These are phyloP conservation scores for Jacaranda mimosifolia DNA, from an alignment of 257 asterid genomes.

Conservation along the genomic window DNA sequence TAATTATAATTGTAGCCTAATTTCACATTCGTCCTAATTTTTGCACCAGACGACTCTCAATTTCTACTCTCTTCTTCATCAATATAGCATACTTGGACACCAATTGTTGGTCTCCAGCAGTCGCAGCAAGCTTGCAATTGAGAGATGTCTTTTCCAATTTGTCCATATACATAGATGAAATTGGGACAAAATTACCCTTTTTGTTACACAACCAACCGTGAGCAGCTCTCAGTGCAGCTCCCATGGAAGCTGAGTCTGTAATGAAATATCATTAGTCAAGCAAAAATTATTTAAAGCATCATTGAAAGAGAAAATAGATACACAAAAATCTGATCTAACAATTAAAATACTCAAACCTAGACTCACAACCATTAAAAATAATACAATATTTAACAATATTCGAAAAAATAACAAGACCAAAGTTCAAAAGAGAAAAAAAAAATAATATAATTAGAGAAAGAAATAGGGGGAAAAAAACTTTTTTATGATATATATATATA, in stretches of 20 bases:
- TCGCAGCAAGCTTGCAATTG: slow-evolving; percentile 64
- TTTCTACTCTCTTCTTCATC: slow-evolving; percentile 80
- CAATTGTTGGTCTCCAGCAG: slow-evolving; percentile 61
- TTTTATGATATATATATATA: too few species aligned
- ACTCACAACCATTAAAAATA: too few species aligned
- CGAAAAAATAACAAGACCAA: too few species aligned
- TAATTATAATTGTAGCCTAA: neutral
- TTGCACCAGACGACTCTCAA: slow-evolving; percentile 74
- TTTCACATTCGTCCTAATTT: slow-evolving; percentile 64
- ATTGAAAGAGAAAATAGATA: neutral
- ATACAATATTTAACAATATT: too few species aligned
- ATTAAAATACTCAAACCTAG: too few species aligned
- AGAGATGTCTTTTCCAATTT: slow-evolving; percentile 76
- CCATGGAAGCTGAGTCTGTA: slow-evolving; percentile 89
- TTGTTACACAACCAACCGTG: slow-evolving; percentile 89
- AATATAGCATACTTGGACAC: slow-evolving; percentile 61
- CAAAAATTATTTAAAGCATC: neutral
- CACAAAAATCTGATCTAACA: neutral
- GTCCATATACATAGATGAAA: slow-evolving; percentile 66
- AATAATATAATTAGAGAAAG: too few species aligned
- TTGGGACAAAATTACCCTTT: slow-evolving; percentile 67
- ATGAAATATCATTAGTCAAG: neutral
- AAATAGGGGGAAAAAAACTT: too few species aligned
- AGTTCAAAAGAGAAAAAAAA: too few species aligned
- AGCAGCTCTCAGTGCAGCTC: slow-evolving; percentile 95